Percentiles rank a stretch among this genome's conserved stretches.
Evolutionary conservation across 2,329 filamentous ascomycete genomes (phyloP).

Genomic region (Aspergillaceae sp.): DNA sequence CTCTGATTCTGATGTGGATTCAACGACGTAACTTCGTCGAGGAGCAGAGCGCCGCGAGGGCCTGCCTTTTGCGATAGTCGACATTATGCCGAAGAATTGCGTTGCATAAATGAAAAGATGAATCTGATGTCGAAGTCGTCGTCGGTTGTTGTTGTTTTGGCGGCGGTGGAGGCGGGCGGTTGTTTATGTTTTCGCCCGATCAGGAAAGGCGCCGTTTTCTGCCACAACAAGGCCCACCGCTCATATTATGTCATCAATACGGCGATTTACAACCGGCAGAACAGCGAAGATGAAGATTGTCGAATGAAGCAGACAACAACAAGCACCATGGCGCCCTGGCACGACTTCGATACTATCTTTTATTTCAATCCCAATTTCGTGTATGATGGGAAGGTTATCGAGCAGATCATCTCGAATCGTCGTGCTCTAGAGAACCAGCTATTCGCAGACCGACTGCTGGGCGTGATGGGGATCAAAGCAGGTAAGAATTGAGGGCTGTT

Average conservation of each 20-base stretch:
- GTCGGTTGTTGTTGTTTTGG: slow-evolving; percentile 7
- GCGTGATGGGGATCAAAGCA: slow-evolving; percentile 59
- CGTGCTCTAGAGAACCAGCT: slow-evolving; percentile 60
- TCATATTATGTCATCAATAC: slow-evolving; percentile 5
- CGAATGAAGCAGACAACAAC: not conserved
- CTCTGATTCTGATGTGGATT: slow-evolving; percentile 70
- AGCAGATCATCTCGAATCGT: slow-evolving; percentile 58
- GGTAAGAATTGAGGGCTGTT: slow-evolving; percentile 39
- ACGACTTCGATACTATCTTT: slow-evolving; percentile 62
- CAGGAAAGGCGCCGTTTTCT: slow-evolving; percentile 25
- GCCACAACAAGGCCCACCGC: slow-evolving; percentile 28
- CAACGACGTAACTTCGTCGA: slow-evolving; percentile 64
- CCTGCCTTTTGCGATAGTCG: slow-evolving; percentile 39
- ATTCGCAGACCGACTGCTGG: slow-evolving; percentile 72
- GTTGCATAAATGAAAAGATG: slow-evolving; percentile 5
- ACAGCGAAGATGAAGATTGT: not conserved
- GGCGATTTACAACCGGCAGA: slow-evolving; percentile 6
- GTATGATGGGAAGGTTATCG: slow-evolving; percentile 53
- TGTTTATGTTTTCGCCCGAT: slow-evolving; percentile 32
- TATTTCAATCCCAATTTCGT: slow-evolving; percentile 50
- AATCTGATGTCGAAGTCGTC: slow-evolving; percentile 10
- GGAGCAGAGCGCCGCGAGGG: slow-evolving; percentile 53
- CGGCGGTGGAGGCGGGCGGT: slow-evolving; percentile 22
- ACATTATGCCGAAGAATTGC: slow-evolving; percentile 20
- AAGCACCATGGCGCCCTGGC: slow-evolving; percentile 40